Evolutionary conservation across 1,139 yeast species (phyloP), one percentile per base, ranked within the genome.

Genomic region (Geotrichum cucujoidarum): DNA sequence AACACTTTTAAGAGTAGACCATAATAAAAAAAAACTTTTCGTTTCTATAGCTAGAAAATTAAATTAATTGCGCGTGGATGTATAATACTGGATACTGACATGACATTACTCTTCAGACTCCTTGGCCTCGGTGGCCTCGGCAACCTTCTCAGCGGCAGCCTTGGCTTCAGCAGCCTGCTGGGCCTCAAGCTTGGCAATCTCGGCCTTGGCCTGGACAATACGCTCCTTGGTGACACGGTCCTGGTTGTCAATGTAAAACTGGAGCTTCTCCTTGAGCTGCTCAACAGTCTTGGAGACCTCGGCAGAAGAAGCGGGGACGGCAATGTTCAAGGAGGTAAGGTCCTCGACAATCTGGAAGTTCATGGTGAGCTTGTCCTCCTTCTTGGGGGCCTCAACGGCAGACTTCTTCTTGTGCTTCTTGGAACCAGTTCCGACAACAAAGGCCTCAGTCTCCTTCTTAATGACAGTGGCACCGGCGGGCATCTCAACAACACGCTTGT

Each of bases 271-370:
- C 74, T 82, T 81, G 69, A 92, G 78, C 59, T 80, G 74, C 53
- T 74, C 80, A 60, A 86, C 68, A 55, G 95, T 80, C 47, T 70
- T 69, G 42, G 83, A 75, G 56, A 85, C 81, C 49, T 86, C 95
- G 24, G 83, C 94, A 58, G 78, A 73, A 61, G 82, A 77, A 54
- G 83, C 74, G 63, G 99, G 99, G 58, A 90, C 80, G 47, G 86
- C 75, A 56, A 92, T 78, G 55, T 82, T 81, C 66, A 90, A 78
- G 60, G 84, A 83, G 55, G 88, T 76, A 60, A 94, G 78, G 52
- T 86, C 78, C 57, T 83, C 82, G 62, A 92, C 82, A 56, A 88
- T 76, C 55, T 82, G 83, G 51, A 95, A 84, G 64, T 90, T 92
- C 61, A 92, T 78, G 54, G 83, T 76, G 66, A 89, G 83, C 45